phyloP scores from a whole-genome alignment of 2,329 filamentous ascomycete genomes.

The Leptographium wingfieldii region DNA sequence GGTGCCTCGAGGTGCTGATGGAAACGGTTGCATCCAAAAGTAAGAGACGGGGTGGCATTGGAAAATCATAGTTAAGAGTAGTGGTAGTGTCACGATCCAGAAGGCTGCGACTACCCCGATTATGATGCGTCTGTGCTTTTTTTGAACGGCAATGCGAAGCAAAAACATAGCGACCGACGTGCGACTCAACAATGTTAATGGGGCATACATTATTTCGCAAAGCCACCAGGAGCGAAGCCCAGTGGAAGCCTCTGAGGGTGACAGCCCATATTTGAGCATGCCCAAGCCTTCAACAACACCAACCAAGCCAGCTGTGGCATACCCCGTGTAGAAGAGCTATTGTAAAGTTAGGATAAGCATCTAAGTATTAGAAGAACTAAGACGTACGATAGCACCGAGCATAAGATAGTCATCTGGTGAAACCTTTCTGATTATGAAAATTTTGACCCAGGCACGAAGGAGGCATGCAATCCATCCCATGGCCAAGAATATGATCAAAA shows the following conservation, averaged over 20 bases:
- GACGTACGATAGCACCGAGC: constrained; percentile 28
- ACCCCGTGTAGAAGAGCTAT: constrained; percentile 23
- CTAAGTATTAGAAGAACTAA: neutral
- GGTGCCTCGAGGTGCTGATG: constrained; percentile 18
- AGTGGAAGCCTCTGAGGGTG: constrained; percentile 13
- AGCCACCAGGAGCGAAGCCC: constrained; percentile 25
- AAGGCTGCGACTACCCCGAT: constrained; percentile 23
- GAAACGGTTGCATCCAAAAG: constrained; percentile 32
- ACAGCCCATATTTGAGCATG: constrained; percentile 13
- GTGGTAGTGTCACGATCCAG: constrained; percentile 11
- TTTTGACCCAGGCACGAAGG: constrained; percentile 32
- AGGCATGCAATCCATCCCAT: constrained; percentile 21
- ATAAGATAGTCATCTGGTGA: constrained; percentile 35
- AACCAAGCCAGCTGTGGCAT: constrained; percentile 20
- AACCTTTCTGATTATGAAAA: constrained; percentile 28
- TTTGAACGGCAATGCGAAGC: constrained; percentile 24
- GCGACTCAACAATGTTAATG: constrained; percentile 26
- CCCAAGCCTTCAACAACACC: constrained; percentile 21
- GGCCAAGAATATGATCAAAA: constrained; percentile 6
- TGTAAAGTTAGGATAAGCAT: too few relatives aligned
- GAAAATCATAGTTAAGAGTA: constrained; percentile 19
- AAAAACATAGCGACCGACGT: constrained; percentile 28
- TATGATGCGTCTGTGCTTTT: constrained; percentile 22
- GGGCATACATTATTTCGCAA: constrained; percentile 27
- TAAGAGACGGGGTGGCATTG: constrained; percentile 35